Evolutionary conservation across 148 eudicot species (phyloP), one percentile per base, ranked within the genome.

Genomic region (Camellia sinensis): DNA sequence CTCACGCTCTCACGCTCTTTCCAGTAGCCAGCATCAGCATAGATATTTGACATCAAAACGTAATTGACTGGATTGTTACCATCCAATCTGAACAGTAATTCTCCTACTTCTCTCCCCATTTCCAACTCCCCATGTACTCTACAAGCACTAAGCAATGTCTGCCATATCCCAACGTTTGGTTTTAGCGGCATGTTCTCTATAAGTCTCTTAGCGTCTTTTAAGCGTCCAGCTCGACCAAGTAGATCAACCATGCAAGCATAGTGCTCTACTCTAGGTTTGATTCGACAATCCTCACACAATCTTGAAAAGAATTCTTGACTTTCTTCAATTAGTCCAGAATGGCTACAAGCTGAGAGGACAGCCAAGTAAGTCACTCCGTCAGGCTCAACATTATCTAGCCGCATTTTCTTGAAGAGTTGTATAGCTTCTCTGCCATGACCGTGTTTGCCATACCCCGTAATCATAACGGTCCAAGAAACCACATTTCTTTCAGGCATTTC

Each of bases 181-280:
- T 86, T 89, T 81, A 92, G 60, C 0, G 93, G 96, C 93, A 94
- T 91, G 81, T 79, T 89, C 45, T 85, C 80, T 69, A 92, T 88
- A n/a, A 91, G 89, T 73, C 67, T 83, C 82, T 88, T 90, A 57
- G 97, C 98, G 82, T 94, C 98, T 63, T 73, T 79, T 54, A 94
- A 87, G 50, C 90, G 87, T 66, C 98, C 98, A 78, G 92, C 91
- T 89, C 98, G 89, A 67, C 98, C 98, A 44, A 94, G 91, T 29
- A 92, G 87, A 87, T 94, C 98, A 78, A 92, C 98, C 93, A 94
- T 85, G 84, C 98, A 94, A 66, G 94, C 93, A 71, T 92, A 94
- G 71, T 94, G 98, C 85, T 94, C 98, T 7, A 91, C 88, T 69
- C 81, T 85, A 74, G 93, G 87, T 45, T 78, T 88, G 43, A 86